Conservation (phyloP, 306 rosid species). For the Quercus berberidifolia region DNA sequence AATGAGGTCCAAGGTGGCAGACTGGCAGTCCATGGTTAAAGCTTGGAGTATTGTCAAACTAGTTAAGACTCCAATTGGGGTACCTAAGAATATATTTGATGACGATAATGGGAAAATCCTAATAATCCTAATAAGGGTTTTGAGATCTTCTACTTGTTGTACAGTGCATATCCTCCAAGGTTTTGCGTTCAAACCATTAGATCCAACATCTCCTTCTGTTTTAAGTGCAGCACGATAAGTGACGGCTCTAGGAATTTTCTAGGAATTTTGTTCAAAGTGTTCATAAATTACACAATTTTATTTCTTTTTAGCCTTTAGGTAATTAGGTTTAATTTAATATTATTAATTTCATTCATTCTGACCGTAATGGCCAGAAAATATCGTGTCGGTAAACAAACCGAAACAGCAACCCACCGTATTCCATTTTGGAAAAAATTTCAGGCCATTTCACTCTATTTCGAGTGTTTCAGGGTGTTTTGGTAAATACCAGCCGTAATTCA, state of each 20-base stretch:
- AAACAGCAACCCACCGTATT: too few species aligned
- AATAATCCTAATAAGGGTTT: conserved; percentile 31
- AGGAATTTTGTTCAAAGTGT: too few species aligned
- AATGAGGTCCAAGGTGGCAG: conserved; percentile 47
- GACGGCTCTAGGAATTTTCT: too few species aligned
- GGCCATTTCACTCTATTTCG: fast-evolving
- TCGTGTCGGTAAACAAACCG: too few species aligned
- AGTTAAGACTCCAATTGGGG: conserved; percentile 38
- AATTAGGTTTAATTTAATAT: too few species aligned
- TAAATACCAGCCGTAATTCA: too few species aligned
- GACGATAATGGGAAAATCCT: conserved; percentile 54
- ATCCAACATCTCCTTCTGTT: conserved; percentile 38
- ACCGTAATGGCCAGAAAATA: too few species aligned
- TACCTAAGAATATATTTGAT: conserved; percentile 36
- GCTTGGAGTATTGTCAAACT: conserved; percentile 59
- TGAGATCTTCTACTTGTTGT: conserved; percentile 65
- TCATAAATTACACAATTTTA: too few species aligned
- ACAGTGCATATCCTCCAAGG: conserved; percentile 55
- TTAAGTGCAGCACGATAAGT: conserved; percentile 33
- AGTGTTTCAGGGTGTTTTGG: too few species aligned
- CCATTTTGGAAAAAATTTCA: too few species aligned
- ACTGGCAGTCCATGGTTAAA: conserved; percentile 55
- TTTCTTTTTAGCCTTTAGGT: too few species aligned
- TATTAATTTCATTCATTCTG: too few species aligned
- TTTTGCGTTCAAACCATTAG: conserved; percentile 38